Base-by-base conservation (phyloP, 202 grass and related monocot genomes). In the Carex arenaria region DNA sequence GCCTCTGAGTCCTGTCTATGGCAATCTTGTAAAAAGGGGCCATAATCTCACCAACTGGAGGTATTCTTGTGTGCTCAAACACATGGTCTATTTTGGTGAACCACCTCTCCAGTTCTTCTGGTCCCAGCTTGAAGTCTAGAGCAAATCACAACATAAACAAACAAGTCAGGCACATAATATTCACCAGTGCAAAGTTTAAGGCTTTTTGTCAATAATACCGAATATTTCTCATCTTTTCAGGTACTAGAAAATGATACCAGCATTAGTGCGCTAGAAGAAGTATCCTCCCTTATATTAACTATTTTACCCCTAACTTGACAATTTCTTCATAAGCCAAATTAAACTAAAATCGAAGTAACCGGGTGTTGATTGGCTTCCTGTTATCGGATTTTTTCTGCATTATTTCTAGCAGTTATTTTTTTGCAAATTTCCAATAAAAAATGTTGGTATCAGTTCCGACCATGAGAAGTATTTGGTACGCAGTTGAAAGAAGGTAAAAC, bases 21-120 rank as follows among this genome's bases (percentile, higher is more conserved):
- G 38, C 94, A 17, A 84, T 95, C 85, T 90, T 98, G 64, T 93
- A 98, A 78, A 98, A 98, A 1, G 92, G 95, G 22, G 78, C 77
- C 76, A 98, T 85, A 89, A 95, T 80, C 87, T 98, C 95, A 52
- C 92, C 95, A 77, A 98, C 88, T 61, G 90, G 91, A 72, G 95
- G 95, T 55, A 98, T 87, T 83, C 95, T 90, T 71, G 95, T 98
- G 80, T 98, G 88, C 60, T 95, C 92, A 85, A 98, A 95, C 78
- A 95, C 87, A 85, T 98, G 95, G 79, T 98, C 95, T 22, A 95
- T 93, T 85, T 98, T 95, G 51, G 88, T 89, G 83, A 95, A 98
- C 95, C 95, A 98, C 36, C 78, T 89, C 67, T 95, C 90, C 77
- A 98, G 49, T 87, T 98, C 95, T 89, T 95, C 95, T 79, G 84